Percentiles rank a stretch among this genome's conserved stretches.
Evolutionary conservation across 2,329 filamentous ascomycete species (phyloP).

Genomic region (Botryotinia calthae): DNA sequence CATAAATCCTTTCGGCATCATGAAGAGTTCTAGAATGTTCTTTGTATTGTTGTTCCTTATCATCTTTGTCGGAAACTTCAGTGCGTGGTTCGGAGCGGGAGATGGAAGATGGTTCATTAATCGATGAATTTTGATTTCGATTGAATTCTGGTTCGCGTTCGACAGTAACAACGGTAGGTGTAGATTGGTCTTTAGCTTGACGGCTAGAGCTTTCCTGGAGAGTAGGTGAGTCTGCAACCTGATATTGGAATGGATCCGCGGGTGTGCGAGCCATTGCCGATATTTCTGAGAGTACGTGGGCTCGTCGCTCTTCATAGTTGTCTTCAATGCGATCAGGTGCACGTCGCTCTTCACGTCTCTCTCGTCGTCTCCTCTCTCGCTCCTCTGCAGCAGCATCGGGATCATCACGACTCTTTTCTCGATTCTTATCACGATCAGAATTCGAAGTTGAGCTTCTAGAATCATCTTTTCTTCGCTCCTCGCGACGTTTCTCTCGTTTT

Average conservation of each 20-base stretch:
- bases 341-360: constrained; percentile 37
- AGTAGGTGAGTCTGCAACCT: constrained; percentile 52
- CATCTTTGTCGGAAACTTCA: constrained; percentile 21
- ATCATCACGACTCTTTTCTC: constrained; percentile 35
- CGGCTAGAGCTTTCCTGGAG: constrained; percentile 30
- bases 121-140: constrained; percentile 32
- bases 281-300: constrained; percentile 37
- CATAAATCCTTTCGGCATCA: constrained; percentile 46
- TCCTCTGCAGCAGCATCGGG: constrained; percentile 36
- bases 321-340: constrained; percentile 27
- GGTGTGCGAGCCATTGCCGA: constrained; percentile 24
- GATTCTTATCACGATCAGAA: constrained; percentile 30
- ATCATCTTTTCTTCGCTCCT: constrained; percentile 28
- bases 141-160: constrained; percentile 50
- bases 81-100: constrained; percentile 25
- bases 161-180: constrained; percentile 51
- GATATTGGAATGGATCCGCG: constrained; percentile 57
- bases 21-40: constrained; percentile 36
- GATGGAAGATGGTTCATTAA: constrained; percentile 27
- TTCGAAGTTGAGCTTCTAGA: constrained; percentile 27
- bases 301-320: constrained; percentile 25
- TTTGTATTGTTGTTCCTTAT: constrained; percentile 20
- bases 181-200: constrained; percentile 24
- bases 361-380: constrained; percentile 36
- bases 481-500: constrained; percentile 25